Conservation (phyloP, 2,329 filamentous ascomycete species). For the Ascochyta koolunga region DNA sequence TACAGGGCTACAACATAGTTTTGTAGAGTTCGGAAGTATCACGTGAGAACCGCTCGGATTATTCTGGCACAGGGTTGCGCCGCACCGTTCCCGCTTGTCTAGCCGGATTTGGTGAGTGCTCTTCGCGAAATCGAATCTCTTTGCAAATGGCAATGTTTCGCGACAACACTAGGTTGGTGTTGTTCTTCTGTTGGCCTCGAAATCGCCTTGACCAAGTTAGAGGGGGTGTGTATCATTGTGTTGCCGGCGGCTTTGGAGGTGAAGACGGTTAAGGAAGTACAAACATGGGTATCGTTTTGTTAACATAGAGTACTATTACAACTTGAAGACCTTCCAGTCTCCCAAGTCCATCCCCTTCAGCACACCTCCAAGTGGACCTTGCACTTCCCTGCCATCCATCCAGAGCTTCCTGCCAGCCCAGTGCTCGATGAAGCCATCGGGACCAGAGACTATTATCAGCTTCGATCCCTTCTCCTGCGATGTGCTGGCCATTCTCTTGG, state of each 20-base stretch:
- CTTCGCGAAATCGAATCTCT: not conserved
- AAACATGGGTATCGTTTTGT: constrained; percentile 14
- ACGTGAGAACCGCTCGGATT: not conserved
- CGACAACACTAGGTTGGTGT: not conserved
- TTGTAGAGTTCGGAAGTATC: not conserved
- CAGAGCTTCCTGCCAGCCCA: constrained; percentile 83
- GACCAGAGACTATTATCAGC: constrained; percentile 84
- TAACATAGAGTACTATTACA: constrained; percentile 48
- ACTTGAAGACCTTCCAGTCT: constrained; percentile 65
- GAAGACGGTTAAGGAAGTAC: not conserved
- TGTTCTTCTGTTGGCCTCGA: too few relatives aligned
- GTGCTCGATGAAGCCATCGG: constrained; percentile 83
- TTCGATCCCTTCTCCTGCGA: constrained; percentile 57
- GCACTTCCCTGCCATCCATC: constrained; percentile 72
- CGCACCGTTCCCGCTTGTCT: not conserved
- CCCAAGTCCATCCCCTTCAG: constrained; percentile 65
- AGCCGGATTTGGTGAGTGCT: not conserved
- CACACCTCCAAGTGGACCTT: constrained; percentile 75
- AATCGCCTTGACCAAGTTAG: not conserved
- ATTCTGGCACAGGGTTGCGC: too few relatives aligned
- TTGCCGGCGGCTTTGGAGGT: too few relatives aligned
- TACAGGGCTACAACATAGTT: constrained; percentile 1
- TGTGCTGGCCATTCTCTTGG: constrained; percentile 27
- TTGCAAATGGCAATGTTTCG: constrained; percentile 1
- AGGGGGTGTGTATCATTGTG: too few relatives aligned